Evolutionary conservation across 495 filamentous ascomycete species (phyloP), one percentile per base, ranked within the genome.

Genomic region (Penicillium pancosmium): DNA sequence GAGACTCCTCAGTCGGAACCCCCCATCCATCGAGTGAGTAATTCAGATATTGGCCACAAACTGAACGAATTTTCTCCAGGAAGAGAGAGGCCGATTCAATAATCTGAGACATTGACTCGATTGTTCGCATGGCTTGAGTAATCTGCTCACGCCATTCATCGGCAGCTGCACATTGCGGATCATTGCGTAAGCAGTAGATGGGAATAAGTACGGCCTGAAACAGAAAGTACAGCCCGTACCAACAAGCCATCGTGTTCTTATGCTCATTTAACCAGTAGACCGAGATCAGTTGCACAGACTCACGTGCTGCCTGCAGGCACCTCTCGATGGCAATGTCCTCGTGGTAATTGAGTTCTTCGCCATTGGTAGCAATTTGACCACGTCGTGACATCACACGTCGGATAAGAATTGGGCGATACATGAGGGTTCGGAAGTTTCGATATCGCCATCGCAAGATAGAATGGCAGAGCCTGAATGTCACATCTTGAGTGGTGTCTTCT

Each of bases 141-240:
- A 65, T 61, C 40, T 65, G 63, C 1, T 52, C 52, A 3, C 59
- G 58, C 63, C 63, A 65, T 2, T 18, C 38, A 1, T 16, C 34
- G 5, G 58, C 63, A 2, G 52, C 55, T 27, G 27, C 7, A 21
- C 36, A 11, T 38, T 56, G 58, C 27, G 55, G 64, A 44, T 64
- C 53, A 43, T 67, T 64, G 7, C 64, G 64, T 2, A 67, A 51
- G 35, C 64, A 67, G 18, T 64, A 59, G 11, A 67, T 61, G 15
- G 64, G 61, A 19, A 62, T 67, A 1, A 67, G 55, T 35, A 61
- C 47, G 8, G 64, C 64, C 23, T 63, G 60, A 21, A 64, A 67
- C 13, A 67, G 31, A 18, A 67, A 64, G 43, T 67, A 63, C 5
- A 67, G 49, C 5, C 57, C 64, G 34, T 67, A 64, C 64, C 64